These are phyloP conservation scores for Vigna mungo DNA, from an alignment of 306 rosid genomes.

Conservation along the genomic window DNA sequence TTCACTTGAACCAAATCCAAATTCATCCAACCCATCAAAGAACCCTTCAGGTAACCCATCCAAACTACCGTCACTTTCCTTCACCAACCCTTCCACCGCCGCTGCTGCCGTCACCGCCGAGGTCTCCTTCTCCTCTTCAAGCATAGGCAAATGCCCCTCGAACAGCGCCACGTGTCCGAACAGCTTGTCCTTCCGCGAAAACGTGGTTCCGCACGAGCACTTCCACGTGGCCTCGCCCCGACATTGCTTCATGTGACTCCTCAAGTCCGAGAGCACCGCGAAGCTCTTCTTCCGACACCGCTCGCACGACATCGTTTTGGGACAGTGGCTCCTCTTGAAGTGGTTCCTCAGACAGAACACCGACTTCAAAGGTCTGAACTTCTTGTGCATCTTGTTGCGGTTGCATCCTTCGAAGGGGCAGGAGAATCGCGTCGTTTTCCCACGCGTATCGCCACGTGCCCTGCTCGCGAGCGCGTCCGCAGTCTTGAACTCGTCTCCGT, in stretches of 20 bases:
- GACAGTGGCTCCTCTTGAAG: slow-evolving; percentile 84
- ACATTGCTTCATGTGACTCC: slow-evolving; percentile 71
- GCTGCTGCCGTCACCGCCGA: not conserved
- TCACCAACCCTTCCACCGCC: slow-evolving; percentile 30
- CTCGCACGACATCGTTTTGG: slow-evolving; percentile 65
- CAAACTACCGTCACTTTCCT: not conserved
- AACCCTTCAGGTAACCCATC: slow-evolving; percentile 53
- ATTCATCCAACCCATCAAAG: slow-evolving; percentile 48
- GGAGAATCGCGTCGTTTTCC: slow-evolving; percentile 51
- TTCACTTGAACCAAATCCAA: slow-evolving; percentile 22
- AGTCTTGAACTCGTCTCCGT: slow-evolving; percentile 71
- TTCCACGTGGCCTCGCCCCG: slow-evolving; percentile 65
- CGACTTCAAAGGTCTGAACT: slow-evolving; percentile 68
- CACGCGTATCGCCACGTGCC: slow-evolving; percentile 8
- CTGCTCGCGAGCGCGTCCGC: slow-evolving; percentile 54
- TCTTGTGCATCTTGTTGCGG: slow-evolving; percentile 58
- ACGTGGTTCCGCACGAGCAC: slow-evolving; percentile 73
- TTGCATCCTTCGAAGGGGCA: slow-evolving; percentile 69
- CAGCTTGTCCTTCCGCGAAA: slow-evolving; percentile 72
- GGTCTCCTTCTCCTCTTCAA: slow-evolving; percentile 16
- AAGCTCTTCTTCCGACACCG: slow-evolving; percentile 72
- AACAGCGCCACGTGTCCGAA: slow-evolving; percentile 75
- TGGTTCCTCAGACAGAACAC: slow-evolving; percentile 71
- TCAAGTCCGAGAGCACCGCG: slow-evolving; percentile 69
- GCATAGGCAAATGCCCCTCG: slow-evolving; percentile 64